Base-by-base conservation (phyloP, 2,329 filamentous ascomycete genomes). In the Pseudopithomyces maydicus region DNA sequence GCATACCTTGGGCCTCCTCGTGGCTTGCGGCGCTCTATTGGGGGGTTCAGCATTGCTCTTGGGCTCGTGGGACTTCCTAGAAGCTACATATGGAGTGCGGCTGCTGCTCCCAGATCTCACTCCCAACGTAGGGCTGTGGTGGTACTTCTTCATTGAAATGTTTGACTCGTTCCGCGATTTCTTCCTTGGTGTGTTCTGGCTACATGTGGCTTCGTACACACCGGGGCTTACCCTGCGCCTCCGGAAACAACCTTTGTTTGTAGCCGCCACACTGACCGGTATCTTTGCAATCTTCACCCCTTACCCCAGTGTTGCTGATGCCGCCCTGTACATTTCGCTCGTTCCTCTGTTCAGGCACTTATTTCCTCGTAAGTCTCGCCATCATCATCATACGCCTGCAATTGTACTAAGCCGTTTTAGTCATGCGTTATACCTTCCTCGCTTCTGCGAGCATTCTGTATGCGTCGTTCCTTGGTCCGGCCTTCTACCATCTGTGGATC, bases 111-210 rank as follows among this genome's bases (percentile, higher is more conserved):
- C 92, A 8, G 95, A 99, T 72, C 83, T 99, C 39, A 96, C 94
- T 0, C 95, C 95, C 12, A 99, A 98, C 64, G 90, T 96, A 29
- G 95, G 95, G 1, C 82, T 99, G 1, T 99, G 95, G 95, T 99
- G 95, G 95, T 99, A 99, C 78, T 99, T 99, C 79, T 98, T 99
- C 74, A 96, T 96, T 65, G 94, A 99, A 74, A 99, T 99, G 88
- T 99, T 99, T 74, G 95, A 99, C 78, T 94, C 93, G 1, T 99
- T 99, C 83, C 86, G 95, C 38, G 89, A 90, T 66, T 99, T 99
- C 82, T 99, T 98, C 82, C 85, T 99, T 2, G 95, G 91, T 53
- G 93, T 99, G 47, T 99, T 99, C 80, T 98, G 96, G 92, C 84
- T 99, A 58, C 95, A 99, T 73, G 86, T 98, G 56, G 87, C 90